phyloP scores from a whole-genome alignment of 495 filamentous ascomycete species.

The Penicillium longicatenatum region DNA sequence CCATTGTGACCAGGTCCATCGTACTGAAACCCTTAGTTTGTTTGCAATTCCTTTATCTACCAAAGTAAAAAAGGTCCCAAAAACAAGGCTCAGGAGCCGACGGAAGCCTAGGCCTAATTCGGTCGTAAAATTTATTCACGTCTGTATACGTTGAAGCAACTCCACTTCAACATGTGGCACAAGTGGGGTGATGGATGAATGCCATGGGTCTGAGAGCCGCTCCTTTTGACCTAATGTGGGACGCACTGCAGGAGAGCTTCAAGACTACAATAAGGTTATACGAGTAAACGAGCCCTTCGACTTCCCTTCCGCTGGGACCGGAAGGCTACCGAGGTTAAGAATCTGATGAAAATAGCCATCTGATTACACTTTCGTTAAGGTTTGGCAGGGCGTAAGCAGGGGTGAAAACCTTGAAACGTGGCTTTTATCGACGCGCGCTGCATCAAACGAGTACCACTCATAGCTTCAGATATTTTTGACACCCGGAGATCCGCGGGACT shows the following conservation, averaged over 20 bases:
- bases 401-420: background rate
- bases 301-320: no score
- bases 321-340: no score
- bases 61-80: background rate
- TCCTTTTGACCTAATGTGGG: background rate
- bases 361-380: background rate
- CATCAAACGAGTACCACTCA: background rate
- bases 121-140: no score
- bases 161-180: background rate
- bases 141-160: background rate
- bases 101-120: background rate
- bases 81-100: background rate
- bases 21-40: background rate
- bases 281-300: no score
- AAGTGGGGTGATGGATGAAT: background rate
- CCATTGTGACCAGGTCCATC: no score
- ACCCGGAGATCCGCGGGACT: no score
- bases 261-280: no score
- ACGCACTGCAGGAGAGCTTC: background rate
- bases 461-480: no score
- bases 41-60: background rate
- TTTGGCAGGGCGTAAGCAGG: background rate
- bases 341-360: background rate
- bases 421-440: background rate
- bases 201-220: background rate